Percentiles rank a stretch among this genome's conserved stretches.
These are phyloP conservation scores for Malassezia slooffiae DNA, from an alignment of 1,284 basidiomycete genomes.

Conservation along the genomic window DNA sequence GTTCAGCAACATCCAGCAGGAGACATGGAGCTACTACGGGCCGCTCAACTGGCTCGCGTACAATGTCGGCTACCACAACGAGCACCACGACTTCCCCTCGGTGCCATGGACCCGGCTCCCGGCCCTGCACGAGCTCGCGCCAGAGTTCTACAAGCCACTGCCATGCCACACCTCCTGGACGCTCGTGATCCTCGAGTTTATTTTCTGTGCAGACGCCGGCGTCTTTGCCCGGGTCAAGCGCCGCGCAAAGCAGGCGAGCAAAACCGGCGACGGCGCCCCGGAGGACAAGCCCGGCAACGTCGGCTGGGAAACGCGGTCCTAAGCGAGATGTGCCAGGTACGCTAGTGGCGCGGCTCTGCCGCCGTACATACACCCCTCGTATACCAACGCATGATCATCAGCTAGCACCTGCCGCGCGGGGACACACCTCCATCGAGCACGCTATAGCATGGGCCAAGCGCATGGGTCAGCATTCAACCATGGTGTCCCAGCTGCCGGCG, in stretches of 20 bases:
- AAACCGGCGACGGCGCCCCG: neutral
- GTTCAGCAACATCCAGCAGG: conserved; percentile 54
- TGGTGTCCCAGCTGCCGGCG: too few relatives aligned
- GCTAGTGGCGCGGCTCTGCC: too few relatives aligned
- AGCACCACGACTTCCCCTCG: conserved; percentile 97
- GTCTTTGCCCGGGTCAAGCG: conserved; percentile 38
- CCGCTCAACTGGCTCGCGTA: conserved; percentile 82
- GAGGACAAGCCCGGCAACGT: conserved; percentile 7
- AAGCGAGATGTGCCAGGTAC: too few relatives aligned
- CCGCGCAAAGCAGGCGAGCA: neutral
- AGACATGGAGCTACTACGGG: conserved; percentile 96
- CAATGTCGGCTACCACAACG: conserved; percentile 97
- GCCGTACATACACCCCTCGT: neutral
- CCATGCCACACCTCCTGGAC: conserved; percentile 85
- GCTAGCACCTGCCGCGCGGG: too few relatives aligned
- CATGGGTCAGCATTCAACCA: too few relatives aligned
- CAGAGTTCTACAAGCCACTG: conserved; percentile 81
- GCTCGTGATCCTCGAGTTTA: conserved; percentile 86
- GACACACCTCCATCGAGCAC: too few relatives aligned
- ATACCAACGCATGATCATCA: neutral
- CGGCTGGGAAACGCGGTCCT: conserved; percentile 9
- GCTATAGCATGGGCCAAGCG: too few relatives aligned
- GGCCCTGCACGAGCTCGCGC: conserved; percentile 65
- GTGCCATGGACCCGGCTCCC: conserved; percentile 91
- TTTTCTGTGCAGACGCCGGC: conserved; percentile 53